phyloP scores from a whole-genome alignment of 257 asterid genomes.

The Solanum appendiculatum region DNA sequence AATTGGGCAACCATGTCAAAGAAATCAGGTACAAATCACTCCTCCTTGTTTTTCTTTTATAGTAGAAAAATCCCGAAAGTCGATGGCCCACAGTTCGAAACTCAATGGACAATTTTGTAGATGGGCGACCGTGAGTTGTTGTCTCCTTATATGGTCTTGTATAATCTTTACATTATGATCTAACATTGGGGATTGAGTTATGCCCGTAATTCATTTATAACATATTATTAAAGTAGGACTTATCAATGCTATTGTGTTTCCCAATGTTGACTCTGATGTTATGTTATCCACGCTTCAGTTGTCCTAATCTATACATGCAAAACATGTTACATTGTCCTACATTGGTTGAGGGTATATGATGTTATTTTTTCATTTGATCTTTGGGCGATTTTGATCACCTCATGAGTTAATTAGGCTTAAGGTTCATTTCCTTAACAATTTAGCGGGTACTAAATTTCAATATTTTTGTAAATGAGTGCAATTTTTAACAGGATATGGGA shows the following conservation, averaged over 20 bases:
- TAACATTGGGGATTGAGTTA: neutral
- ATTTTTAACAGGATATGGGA: slow-evolving; percentile 33
- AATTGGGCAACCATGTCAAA: slow-evolving; percentile 37
- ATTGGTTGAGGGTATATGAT: neutral
- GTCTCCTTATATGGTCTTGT: neutral
- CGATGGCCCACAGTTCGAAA: neutral
- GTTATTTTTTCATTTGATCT: neutral
- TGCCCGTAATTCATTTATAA: neutral
- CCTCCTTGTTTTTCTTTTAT: too few species aligned
- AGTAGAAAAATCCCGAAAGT: too few species aligned
- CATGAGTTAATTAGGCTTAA: neutral
- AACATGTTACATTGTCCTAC: neutral
- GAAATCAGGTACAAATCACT: slow-evolving; percentile 34
- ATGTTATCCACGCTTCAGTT: neutral
- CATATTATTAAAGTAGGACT: neutral
- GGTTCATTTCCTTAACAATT: neutral
- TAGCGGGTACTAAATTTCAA: neutral
- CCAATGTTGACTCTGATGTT: neutral
- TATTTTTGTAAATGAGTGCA: neutral
- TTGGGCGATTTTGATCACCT: neutral
- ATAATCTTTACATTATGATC: neutral
- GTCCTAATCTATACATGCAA: neutral
- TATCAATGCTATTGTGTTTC: neutral
- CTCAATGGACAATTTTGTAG: too few species aligned
- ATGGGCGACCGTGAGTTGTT: neutral